Conservation (phyloP, 1,139 yeast genomes). For the Kurtzmaniella natalensis region DNA sequence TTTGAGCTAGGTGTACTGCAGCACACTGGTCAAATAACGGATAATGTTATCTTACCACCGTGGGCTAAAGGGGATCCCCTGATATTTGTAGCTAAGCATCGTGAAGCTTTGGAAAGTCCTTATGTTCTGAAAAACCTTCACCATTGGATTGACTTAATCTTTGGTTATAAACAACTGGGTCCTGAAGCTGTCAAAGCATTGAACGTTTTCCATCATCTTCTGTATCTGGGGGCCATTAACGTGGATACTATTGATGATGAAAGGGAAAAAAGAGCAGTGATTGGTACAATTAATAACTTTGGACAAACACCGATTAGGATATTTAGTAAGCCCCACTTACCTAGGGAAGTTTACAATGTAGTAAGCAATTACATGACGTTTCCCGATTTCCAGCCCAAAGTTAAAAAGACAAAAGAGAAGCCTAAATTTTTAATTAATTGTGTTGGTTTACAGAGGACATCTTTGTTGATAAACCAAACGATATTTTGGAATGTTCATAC, state of each 20-base stretch:
- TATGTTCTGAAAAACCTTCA: slow-evolving; percentile 72
- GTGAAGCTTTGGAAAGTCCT: slow-evolving; percentile 79
- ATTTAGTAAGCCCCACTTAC: slow-evolving; percentile 61
- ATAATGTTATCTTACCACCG: slow-evolving; percentile 66
- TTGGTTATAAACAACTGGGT: slow-evolving; percentile 78
- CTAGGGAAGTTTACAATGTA: slow-evolving; percentile 34
- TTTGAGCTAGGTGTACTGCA: slow-evolving; percentile 59
- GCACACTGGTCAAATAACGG: slow-evolving; percentile 57
- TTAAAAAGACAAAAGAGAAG: slow-evolving; percentile 9
- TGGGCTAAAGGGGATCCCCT: slow-evolving; percentile 81
- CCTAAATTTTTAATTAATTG: slow-evolving; percentile 18
- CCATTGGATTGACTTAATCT: slow-evolving; percentile 78
- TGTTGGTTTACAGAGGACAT: slow-evolving; percentile 8
- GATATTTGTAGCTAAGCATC: slow-evolving; percentile 63
- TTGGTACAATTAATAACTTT: slow-evolving; percentile 82
- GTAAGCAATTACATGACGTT: slow-evolving; percentile 32
- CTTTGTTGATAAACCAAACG: slow-evolving; percentile 38
- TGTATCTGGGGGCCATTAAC: slow-evolving; percentile 80
- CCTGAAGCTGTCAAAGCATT: slow-evolving; percentile 56
- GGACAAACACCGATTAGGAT: slow-evolving; percentile 84
- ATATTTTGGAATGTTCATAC: slow-evolving; percentile 40
- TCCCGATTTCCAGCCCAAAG: slow-evolving; percentile 11
- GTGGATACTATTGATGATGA: slow-evolving; percentile 69
- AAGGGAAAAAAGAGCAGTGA: slow-evolving; percentile 66
- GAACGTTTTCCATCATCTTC: slow-evolving; percentile 76